phyloP scores from a whole-genome alignment of 2,329 filamentous ascomycete species.

The Cladosporium colombiae region DNA sequence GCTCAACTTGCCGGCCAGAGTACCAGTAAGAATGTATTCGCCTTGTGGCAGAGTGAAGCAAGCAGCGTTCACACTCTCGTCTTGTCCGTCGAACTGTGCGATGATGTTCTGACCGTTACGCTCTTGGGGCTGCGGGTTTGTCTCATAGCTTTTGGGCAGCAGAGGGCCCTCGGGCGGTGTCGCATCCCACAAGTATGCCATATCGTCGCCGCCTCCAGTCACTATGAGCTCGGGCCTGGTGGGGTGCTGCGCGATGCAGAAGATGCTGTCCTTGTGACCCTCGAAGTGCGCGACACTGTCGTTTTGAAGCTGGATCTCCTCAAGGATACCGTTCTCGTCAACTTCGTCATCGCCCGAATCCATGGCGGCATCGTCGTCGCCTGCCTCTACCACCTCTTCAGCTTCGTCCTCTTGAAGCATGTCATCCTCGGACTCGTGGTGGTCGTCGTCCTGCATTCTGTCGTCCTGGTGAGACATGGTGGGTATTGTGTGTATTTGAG shows the following conservation, averaged over 20 bases:
- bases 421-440: slow-evolving; percentile 65
- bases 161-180: slow-evolving; percentile 63
- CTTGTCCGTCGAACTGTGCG: slow-evolving; percentile 82
- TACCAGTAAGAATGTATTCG: slow-evolving; percentile 82
- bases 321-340: slow-evolving; percentile 57
- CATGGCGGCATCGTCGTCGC: slow-evolving; percentile 73
- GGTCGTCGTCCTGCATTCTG: slow-evolving; percentile 26
- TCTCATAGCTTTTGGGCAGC: slow-evolving; percentile 74
- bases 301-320: slow-evolving; percentile 81
- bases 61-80: slow-evolving; percentile 85
- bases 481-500: not conserved
- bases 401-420: slow-evolving; percentile 77
- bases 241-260: slow-evolving; percentile 92
- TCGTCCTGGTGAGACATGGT: slow-evolving; percentile 18
- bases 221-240: slow-evolving; percentile 74
- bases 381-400: slow-evolving; percentile 67
- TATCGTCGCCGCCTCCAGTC: slow-evolving; percentile 84
- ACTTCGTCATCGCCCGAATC: slow-evolving; percentile 70
- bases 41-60: slow-evolving; percentile 81
- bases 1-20: slow-evolving; percentile 80
- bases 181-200: slow-evolving; percentile 82
- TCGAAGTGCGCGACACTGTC: slow-evolving; percentile 95
- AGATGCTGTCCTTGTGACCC: slow-evolving; percentile 84
- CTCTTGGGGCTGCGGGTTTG: slow-evolving; percentile 60
- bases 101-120: slow-evolving; percentile 64